Conservation (phyloP, 164 flowering plant species). For the Vitis rotundifolia region DNA sequence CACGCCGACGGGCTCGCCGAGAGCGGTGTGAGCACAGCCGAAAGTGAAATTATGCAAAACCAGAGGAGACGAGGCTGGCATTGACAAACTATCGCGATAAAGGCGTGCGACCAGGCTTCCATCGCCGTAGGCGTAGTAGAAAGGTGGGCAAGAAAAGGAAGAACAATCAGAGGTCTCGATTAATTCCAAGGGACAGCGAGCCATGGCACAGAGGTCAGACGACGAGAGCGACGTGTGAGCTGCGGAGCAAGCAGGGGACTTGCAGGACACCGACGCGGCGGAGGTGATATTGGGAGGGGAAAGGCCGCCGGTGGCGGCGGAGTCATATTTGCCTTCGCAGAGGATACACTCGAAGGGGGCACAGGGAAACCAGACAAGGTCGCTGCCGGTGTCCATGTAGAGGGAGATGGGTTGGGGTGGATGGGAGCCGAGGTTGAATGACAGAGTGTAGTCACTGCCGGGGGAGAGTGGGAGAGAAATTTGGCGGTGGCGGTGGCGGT, state of each 20-base stretch:
- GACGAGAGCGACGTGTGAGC: conserved; percentile 63
- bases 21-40: conserved; percentile 77
- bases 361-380: conserved; percentile 93
- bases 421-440: conserved; percentile 51
- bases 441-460: conserved; percentile 80
- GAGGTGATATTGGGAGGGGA: conserved; percentile 32
- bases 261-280: conserved; percentile 48
- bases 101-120: conserved; percentile 77
- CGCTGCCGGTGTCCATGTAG: conserved; percentile 95
- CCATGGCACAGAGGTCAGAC: conserved; percentile 79
- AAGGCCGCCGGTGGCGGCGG: conserved; percentile 20
- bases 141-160: conserved; percentile 60
- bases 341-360: conserved; percentile 82
- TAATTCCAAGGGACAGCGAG: conserved; percentile 64
- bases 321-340: conserved; percentile 60
- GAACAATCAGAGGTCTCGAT: conserved; percentile 69
- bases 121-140: conserved; percentile 89
- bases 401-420: conserved; percentile 49
- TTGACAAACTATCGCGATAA: conserved; percentile 33
- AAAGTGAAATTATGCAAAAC: conserved; percentile 65
- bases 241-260: conserved; percentile 66
- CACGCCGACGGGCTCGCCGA: conserved; percentile 89
- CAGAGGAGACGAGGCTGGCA: conserved; percentile 38
- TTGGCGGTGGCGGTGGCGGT: conserved; percentile 37
- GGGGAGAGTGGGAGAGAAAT: conserved; percentile 83